Conservation (phyloP, 78 protist genomes). For the Protostelium mycophagum region DNA sequence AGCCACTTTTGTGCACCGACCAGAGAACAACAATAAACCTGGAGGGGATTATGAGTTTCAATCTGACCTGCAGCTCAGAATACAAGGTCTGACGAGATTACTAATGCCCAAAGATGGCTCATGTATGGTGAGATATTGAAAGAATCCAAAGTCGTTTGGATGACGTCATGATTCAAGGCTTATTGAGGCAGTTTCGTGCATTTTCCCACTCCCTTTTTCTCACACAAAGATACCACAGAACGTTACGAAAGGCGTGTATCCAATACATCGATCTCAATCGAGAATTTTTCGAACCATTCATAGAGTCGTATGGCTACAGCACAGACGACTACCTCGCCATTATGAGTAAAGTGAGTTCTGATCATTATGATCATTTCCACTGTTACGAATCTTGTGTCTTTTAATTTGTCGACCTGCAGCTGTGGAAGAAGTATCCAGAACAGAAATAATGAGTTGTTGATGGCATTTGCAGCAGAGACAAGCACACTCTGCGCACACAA, state of each 20-base stretch:
- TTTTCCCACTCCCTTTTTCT: not conserved
- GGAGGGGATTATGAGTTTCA: too few relatives aligned
- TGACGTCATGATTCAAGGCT: not conserved
- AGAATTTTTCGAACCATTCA: not conserved
- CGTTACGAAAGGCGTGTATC: not conserved
- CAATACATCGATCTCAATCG: not conserved
- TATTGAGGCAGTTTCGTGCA: not conserved
- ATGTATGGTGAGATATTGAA: not conserved
- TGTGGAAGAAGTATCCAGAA: too few relatives aligned
- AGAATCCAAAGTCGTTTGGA: not conserved
- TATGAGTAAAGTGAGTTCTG: not conserved
- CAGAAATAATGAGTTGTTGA: too few relatives aligned
- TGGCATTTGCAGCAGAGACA: too few relatives aligned
- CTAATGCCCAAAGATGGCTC: not conserved
- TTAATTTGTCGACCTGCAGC: too few relatives aligned
- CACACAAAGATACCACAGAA: not conserved
- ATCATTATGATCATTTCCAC: not conserved
- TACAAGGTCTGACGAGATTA: not conserved
- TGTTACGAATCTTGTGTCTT: too few relatives aligned
- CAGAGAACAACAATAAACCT: too few relatives aligned
- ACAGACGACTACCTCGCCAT: not conserved
- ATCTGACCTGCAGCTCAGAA: too few relatives aligned
- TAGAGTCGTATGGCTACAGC: not conserved
- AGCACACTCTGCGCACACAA: too few relatives aligned
- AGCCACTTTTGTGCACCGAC: too few relatives aligned